Evolutionary conservation across 768 basidiomycete species (phyloP), one percentile per base, ranked within the genome.

Genomic region (Mycena rosella): DNA sequence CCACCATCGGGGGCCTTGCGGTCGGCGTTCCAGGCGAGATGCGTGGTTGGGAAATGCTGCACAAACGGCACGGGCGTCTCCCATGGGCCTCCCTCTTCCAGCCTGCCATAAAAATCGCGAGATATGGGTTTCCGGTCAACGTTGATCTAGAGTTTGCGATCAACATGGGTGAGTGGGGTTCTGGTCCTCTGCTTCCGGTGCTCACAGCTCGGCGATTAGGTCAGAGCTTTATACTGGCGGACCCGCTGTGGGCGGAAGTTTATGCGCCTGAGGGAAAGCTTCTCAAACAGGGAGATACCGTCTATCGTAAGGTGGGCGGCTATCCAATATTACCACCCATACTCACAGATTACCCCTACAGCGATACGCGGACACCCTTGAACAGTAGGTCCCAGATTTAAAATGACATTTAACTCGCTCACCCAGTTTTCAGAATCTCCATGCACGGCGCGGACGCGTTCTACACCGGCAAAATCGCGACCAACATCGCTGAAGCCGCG

Each of bases 11-110:
- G 3, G 93, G 93, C 7, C 79, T 94, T 57, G 75, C 90, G 2
- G 84, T 93, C 15, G 92, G 85, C 32, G 88, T 93, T 0, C 93
- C 93, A 0, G 89, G 93, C 11, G 93, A 94, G 77, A 77, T 94
- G 56, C 84, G 88, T 20, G 93, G 92, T 9, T 81, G 92, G 59
- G 86, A 89, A 71, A 86, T 83, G 72, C 88, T 89, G 0, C 90
- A 93, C 72, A 75, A 80, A 47, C 81, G 85, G n/a, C 92, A 90
- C 81, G 93, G 92, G 0, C 82, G 77, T 34, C 76, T 94, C 7
- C 80, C 86, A 0, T 94, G 93, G 93, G 73, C 78, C 32, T 76
- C 83, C 13, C 80, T 94, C 11, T 87, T 94, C 44, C 76, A 83
- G 68, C 92, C 92, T 1, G 86, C 82, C 20, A 85, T 85, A 5